Conservation (phyloP, 2,329 filamentous ascomycete genomes). For the Cladophialophora exuberans region DNA sequence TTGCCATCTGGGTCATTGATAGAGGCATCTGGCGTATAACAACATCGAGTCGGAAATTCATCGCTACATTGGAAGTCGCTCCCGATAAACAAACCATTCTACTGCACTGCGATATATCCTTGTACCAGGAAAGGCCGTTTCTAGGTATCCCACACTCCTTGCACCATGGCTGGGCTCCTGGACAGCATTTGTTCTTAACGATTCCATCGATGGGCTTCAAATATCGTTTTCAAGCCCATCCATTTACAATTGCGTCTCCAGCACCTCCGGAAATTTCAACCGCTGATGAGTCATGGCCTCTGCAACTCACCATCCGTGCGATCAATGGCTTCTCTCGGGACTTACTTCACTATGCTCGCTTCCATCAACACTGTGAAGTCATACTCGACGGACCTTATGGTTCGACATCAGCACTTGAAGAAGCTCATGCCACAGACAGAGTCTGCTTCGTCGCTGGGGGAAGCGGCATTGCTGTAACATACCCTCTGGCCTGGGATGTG, state of each 20-base stretch:
- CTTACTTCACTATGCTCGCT: conserved; percentile 56
- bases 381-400: conserved; percentile 69
- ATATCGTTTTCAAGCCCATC: conserved; percentile 64
- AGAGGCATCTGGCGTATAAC: conserved; percentile 60
- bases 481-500: conserved; percentile 54
- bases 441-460: conserved; percentile 65
- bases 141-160: conserved; percentile 34
- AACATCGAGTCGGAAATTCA: conserved; percentile 54
- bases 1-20: conserved; percentile 62
- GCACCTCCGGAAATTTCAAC: conserved; percentile 20
- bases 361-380: conserved; percentile 49
- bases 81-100: conserved; percentile 61
- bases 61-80: conserved; percentile 57
- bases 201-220: conserved; percentile 58
- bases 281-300: conserved; percentile 48
- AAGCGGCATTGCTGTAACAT: conserved; percentile 66
- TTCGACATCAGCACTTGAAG: conserved; percentile 57
- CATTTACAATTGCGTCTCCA: conserved; percentile 66
- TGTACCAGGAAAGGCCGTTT: conserved; percentile 15
- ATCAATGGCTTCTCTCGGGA: conserved; percentile 63
- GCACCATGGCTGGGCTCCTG: conserved; percentile 62
- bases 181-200: conserved; percentile 67
- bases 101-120: conserved; percentile 34
- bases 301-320: conserved; percentile 60
- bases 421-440: conserved; percentile 54